Evolutionary conservation across 106 monocot species (phyloP), one percentile per base, ranked within the genome.

Genomic region (Vanilla planifolia): DNA sequence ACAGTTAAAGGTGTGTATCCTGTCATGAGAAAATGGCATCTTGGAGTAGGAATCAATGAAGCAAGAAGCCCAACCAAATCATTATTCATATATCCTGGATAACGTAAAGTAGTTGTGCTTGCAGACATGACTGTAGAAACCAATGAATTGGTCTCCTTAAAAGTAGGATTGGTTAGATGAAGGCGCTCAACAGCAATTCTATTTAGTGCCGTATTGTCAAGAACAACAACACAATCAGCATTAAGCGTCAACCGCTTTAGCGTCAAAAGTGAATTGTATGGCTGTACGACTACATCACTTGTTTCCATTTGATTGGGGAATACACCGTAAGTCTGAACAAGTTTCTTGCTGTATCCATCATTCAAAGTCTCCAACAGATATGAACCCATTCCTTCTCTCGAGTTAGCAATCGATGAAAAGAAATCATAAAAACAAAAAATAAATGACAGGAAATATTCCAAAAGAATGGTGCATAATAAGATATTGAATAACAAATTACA

Each of bases 121-220:
- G 98, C 98, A 69, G 98, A 98, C 98, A 98, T 98, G 29, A 98
- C 98, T 29, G 98, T 98, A 9, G 98, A 98, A 27, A 98, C 98
- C 64, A 98, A 76, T 0, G 98, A 98, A 74, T 98, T 98, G 71
- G 98, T 98, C 66, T 98, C 79, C 37, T 81, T 88, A 66, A 98
- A 92, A 2, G 88, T 92, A 30, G 98, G 98, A 79, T 98, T 98
- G 7, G 69, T 16, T 33, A 98, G 75, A 66, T 98, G 91, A 53
- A 98, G 92, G 15, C 92, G 80, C 28, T 98, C 98, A 23, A 98
- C 98, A n/a, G 98, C 98, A 68, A 98, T 98, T 41, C 92, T 81
- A 77, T 98, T 98, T 13, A 98, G 62, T 56, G 98, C 98, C 13
- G 98, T 98, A 72, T 98, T 98, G 56, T 98, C 98, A 43, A 98